Conservation (phyloP, 164 flowering plant genomes). For the Vitis rotundifolia region DNA sequence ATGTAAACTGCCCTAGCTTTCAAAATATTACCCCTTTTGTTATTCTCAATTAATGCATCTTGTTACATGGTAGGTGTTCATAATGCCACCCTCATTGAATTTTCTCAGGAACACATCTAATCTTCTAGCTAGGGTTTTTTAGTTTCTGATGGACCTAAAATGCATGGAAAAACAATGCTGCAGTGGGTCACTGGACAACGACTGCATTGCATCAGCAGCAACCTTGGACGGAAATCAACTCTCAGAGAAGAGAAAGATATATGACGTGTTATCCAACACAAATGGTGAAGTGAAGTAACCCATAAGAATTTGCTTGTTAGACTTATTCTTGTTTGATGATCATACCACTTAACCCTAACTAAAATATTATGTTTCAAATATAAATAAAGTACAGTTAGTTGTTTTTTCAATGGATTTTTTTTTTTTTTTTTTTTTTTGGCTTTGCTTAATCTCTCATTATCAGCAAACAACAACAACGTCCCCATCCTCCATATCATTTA, state of each 20-base stretch:
- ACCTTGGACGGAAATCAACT: conserved; percentile 1
- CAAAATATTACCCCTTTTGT: conserved; percentile 1
- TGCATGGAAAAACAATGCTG: not conserved
- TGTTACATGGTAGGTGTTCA: conserved; percentile 16
- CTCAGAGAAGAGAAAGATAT: no score
- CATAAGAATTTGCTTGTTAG: conserved; percentile 17
- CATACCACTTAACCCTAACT: conserved; percentile 2
- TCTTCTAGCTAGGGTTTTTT: no score
- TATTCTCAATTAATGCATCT: conserved; percentile 13
- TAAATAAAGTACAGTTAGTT: conserved; percentile 23
- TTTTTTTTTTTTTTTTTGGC: not conserved
- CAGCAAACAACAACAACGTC: conserved; percentile 1
- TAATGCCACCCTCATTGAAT: not conserved
- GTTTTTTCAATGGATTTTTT: conserved; percentile 5
- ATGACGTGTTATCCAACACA: conserved; percentile 31
- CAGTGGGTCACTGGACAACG: not conserved
- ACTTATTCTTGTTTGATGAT: conserved; percentile 10
- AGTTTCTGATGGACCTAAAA: no score
- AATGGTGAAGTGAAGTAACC: conserved; percentile 27
- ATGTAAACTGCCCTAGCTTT: not conserved
- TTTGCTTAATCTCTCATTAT: conserved; percentile 9
- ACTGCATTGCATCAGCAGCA: not conserved
- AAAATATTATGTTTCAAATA: conserved; percentile 7
- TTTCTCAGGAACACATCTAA: no score
- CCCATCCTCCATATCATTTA: conserved; percentile 5